Evolutionary conservation across 768 basidiomycete species (phyloP), one percentile per base, ranked within the genome.

Genomic region (Lentinula sp.): DNA sequence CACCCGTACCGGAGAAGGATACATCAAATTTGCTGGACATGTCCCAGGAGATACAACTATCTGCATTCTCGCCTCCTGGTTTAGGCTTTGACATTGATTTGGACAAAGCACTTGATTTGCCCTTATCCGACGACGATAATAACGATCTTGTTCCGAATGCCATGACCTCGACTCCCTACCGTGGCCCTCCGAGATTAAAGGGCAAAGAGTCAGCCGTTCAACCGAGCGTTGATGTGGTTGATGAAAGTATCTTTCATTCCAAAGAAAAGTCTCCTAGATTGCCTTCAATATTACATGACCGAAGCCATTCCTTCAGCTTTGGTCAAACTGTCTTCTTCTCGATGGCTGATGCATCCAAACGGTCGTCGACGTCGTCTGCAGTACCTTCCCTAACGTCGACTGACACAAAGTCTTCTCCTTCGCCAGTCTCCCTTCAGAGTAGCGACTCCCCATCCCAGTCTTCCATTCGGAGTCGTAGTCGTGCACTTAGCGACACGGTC

Each of bases 271-370:
- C 73, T 2, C 73, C 77, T 7, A 72, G 71, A 18, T 64, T 79
- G 1, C 70, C 74, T 16, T 60, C 72, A 5, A 68, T 72, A 0
- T 68, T 77, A 8, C 81, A 82, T 55, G 84, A 86, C 58, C 83
- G 85, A 36, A 85, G 84, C 63, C 80, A 85, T n/a, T 87, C 86
- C 1, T 87, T 86, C 70, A 86, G 84, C 67, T 80, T 85, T 57
- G 86, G 85, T 2, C 84, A 86, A 66, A 81, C 84, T 1, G 73
- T 85, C 12, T 87, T 87, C 70, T 83, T 79, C 64, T 84, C 86
- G 4, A 73, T 82, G 65, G 71, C 68, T 8, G 51, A 63, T n/a
- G 61, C 60, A n/a, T 64, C 67, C 37, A 66, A 65, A 28, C 63
- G 69, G 12, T 66, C 66, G 20, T 68, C 68, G 15, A 52, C 58